Evolutionary conservation across 495 filamentous ascomycete genomes (phyloP).

Genomic region (Aeminium ludgeri): DNA sequence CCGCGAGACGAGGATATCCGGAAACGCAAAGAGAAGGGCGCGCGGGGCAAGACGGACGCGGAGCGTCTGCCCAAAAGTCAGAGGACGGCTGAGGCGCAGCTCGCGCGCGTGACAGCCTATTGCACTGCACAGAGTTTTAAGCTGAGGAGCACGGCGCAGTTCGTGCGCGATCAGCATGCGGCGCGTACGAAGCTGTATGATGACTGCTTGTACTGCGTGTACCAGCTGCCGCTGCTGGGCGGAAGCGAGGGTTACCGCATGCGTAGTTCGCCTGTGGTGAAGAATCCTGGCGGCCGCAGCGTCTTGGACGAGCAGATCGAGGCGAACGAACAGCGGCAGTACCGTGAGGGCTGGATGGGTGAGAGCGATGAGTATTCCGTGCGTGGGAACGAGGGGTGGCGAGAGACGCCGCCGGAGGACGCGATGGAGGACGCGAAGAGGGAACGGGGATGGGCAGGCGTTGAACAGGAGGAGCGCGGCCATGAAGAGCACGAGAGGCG

Average conservation of each 20-base stretch:
- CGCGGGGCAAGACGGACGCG: constrained; percentile 60
- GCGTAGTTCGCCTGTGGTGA: constrained; percentile 75
- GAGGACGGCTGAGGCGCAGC: constrained; percentile 52
- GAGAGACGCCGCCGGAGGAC: neutral
- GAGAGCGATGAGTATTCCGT: constrained; percentile 28
- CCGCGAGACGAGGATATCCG: constrained; percentile 63
- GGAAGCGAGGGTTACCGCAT: constrained; percentile 74
- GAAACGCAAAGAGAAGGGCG: constrained; percentile 35
- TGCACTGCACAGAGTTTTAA: constrained; percentile 90
- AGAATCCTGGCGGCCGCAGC: constrained; percentile 82
- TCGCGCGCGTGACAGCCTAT: constrained; percentile 84
- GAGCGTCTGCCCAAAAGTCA: constrained; percentile 83
- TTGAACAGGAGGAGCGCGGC: neutral
- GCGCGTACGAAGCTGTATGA: constrained; percentile 97
- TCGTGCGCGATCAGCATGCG: constrained; percentile 77
- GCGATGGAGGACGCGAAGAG: neutral
- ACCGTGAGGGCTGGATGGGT: constrained; percentile 72
- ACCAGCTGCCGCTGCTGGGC: constrained; percentile 75
- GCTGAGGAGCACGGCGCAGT: constrained; percentile 67
- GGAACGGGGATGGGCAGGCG: neutral
- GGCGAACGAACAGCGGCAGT: constrained; percentile 71
- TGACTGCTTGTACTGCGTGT: constrained; percentile 90
- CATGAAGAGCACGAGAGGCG: constrained; percentile 4
- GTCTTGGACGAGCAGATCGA: constrained; percentile 94
- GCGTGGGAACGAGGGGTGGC: neutral